Evolutionary conservation across 352 stramenopile species (phyloP).

Genomic region (Aphanomyces invadans): DNA sequence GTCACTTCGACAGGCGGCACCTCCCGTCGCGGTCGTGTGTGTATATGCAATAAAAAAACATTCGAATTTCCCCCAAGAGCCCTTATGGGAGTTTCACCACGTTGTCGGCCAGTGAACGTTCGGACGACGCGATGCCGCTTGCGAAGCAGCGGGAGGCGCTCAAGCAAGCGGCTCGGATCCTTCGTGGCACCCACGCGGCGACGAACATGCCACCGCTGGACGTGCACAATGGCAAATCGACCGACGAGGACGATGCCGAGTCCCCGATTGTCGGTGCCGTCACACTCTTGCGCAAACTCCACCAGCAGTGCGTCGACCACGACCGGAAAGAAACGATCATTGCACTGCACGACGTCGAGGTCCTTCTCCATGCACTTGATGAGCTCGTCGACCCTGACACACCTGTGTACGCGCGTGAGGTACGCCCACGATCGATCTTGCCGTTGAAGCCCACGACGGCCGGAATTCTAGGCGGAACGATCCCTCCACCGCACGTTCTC

Average conservation of each 20-base stretch:
- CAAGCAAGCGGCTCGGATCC: constrained; percentile 17
- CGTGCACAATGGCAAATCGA: background rate
- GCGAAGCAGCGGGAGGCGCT: constrained; percentile 21
- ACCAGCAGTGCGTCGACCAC: constrained; percentile 10
- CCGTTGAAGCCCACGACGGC: background rate
- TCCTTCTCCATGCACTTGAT: constrained; percentile 4
- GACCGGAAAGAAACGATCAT: background rate
- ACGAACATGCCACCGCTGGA: background rate
- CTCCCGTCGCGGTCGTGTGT: background rate
- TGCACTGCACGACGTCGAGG: constrained; percentile 7
- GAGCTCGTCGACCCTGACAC: constrained; percentile 24
- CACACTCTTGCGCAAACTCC: constrained; percentile 15
- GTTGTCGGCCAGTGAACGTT: background rate
- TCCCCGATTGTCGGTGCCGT: constrained; percentile 9
- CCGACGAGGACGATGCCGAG: constrained; percentile 12
- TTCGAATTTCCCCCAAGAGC: background rate
- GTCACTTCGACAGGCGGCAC: background rate
- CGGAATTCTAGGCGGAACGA: constrained; percentile 37
- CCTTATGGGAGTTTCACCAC: background rate
- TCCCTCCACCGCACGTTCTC: constrained; percentile 67
- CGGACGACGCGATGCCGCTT: constrained; percentile 14
- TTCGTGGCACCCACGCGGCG: background rate
- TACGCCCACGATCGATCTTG: background rate
- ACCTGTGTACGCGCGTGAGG: constrained; percentile 17
- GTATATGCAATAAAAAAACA: background rate